Evolutionary conservation across 495 filamentous ascomycete species (phyloP).

Genomic region (Hypomontagnella monticulosa): DNA sequence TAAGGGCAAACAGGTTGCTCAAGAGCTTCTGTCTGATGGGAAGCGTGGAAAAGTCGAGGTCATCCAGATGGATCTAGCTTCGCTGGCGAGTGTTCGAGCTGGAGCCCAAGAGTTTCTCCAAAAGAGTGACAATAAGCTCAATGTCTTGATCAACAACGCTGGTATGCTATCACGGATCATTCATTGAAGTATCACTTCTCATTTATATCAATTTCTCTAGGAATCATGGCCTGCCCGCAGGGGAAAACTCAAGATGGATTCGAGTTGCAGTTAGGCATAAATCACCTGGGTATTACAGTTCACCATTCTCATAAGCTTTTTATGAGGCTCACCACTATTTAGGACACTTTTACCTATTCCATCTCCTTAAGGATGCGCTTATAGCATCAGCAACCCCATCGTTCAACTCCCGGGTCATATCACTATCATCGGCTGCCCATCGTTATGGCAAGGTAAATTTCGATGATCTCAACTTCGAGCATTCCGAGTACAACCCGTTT

Average conservation of each 20-base stretch:
- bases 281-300: no score
- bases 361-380: slow-evolving; percentile 56
- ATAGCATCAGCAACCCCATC: slow-evolving; percentile 47
- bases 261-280: no score
- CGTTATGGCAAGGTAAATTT: slow-evolving; percentile 51
- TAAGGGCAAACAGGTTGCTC: slow-evolving; percentile 47
- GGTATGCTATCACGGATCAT: slow-evolving; percentile 8
- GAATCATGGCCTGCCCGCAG: slow-evolving; percentile 57
- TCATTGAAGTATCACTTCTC: background rate
- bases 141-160: slow-evolving; percentile 46
- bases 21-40: slow-evolving; percentile 38
- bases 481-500: slow-evolving; percentile 28
- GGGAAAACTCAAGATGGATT: no score
- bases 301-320: no score
- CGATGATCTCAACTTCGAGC: slow-evolving; percentile 49
- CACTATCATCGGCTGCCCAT: slow-evolving; percentile 52
- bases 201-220: slow-evolving; percentile 13
- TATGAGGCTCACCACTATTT: no score
- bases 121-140: slow-evolving; percentile 33
- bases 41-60: slow-evolving; percentile 43
- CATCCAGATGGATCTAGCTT: slow-evolving; percentile 50
- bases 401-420: slow-evolving; percentile 49
- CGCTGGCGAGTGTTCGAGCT: slow-evolving; percentile 42
- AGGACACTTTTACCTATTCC: slow-evolving; percentile 63
- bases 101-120: slow-evolving; percentile 37